Conservation (phyloP, 257 asterid genomes). For the Lithospermum erythrorhizon region DNA sequence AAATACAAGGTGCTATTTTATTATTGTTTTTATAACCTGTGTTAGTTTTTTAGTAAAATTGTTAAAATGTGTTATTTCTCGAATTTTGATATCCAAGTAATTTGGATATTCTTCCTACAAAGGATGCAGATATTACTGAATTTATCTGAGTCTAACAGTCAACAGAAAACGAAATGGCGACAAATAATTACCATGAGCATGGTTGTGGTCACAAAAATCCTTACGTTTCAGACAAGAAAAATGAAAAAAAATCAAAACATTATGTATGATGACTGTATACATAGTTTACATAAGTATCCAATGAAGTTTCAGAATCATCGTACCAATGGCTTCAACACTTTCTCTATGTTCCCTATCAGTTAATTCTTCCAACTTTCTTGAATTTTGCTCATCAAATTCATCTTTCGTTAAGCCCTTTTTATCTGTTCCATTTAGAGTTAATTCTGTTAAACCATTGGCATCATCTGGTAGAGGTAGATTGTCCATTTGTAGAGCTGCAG, state of each 20-base stretch:
- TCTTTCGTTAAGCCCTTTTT: constrained; percentile 9
- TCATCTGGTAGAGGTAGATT: not conserved
- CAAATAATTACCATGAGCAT: constrained; percentile 29
- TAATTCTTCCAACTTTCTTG: constrained; percentile 12
- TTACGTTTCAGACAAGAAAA: constrained; percentile 11
- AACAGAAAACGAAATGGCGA: constrained; percentile 53
- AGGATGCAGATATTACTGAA: too few species aligned
- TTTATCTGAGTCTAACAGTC: constrained; percentile 15
- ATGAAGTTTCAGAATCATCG: not conserved
- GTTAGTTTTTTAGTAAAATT: too few species aligned
- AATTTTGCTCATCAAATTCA: constrained; percentile 14
- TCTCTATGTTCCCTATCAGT: constrained; percentile 14
- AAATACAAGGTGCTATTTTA: too few species aligned
- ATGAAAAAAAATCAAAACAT: not conserved
- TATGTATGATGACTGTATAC: not conserved
- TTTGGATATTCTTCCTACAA: too few species aligned
- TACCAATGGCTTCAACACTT: constrained; percentile 22
- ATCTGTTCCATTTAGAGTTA: constrained; percentile 15
- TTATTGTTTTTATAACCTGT: too few species aligned
- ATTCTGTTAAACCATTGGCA: constrained; percentile 9
- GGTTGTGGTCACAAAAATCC: constrained; percentile 40
- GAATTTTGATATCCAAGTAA: too few species aligned
- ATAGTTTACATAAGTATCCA: not conserved
- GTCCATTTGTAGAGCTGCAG: constrained; percentile 40
- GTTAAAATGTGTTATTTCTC: too few species aligned